Base-by-base conservation (phyloP, 2,329 filamentous ascomycete species). In the Neopestalotiopsis clavispora region DNA sequence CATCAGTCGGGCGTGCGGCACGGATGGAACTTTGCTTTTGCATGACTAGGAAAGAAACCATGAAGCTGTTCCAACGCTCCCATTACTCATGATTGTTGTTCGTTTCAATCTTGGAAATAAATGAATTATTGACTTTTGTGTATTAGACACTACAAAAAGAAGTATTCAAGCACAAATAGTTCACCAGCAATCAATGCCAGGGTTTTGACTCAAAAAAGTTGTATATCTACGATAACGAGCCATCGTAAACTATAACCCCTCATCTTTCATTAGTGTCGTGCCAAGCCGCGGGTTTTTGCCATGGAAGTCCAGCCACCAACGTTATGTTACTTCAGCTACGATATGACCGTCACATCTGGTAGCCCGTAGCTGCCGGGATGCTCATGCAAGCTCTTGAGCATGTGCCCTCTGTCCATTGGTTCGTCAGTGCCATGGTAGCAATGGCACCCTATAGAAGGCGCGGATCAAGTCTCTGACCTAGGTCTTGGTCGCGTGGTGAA, bases 351-450 rank as follows among this genome's bases (percentile, higher is more conserved):
- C 45, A 52, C 45, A 52, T n/a, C 17, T n/a, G 45, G 14, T 17
- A 7, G 13, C 13, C 45, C 45, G 45, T 52, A 9, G 9, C n/a
- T 52, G 45, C 45, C n/a, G n/a, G 45, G 45, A 17, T 52, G 7
- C 20, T 52, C n/a, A 61, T 61, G 57, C 65, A 67, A 10, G 17
- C 10, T 20, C 38, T 49, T 49, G 58, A 52, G 66, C 66, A 60
- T 67, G 65, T 67, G 58, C 66, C 66, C 66, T 49, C n/a, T n/a
- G 56, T 52, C 49, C 14, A 56, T 38, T 56, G 17, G 66, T 12
- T 28, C 30, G 28, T 67, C 66, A 30, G 17, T 56, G 9, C 42
- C 14, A 59, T 30, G 14, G 5, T 6, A 3, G 23, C 14, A n/a
- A 10, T 42, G 20, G 23, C 20, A 58, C n/a, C 57, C 57, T 30